A percentile compares a stretch with the other conserved stretches of the same genome.
These are phyloP conservation scores for Jaltomata sinuosa DNA, from an alignment of 257 asterid species.

Conservation along the genomic window DNA sequence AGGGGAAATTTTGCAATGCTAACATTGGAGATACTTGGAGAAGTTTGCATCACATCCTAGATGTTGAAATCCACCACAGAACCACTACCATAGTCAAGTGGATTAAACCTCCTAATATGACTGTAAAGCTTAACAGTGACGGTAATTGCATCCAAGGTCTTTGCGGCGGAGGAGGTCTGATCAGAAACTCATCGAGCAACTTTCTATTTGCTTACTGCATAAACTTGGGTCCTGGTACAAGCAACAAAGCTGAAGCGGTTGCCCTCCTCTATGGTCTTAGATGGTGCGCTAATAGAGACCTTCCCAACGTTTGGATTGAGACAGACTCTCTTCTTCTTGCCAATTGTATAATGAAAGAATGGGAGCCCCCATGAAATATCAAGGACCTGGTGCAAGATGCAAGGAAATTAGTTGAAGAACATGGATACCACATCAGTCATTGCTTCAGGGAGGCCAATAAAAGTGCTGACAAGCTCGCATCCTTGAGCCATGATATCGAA, in stretches of 20 bases:
- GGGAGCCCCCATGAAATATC: neutral
- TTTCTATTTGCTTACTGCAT: neutral
- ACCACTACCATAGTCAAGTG: neutral
- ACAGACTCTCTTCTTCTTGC: neutral
- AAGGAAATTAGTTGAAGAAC: neutral
- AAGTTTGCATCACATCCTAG: neutral
- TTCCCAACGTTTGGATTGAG: too few relatives aligned
- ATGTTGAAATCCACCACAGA: neutral
- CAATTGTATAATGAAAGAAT: neutral
- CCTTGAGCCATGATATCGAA: neutral
- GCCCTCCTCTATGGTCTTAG: neutral
- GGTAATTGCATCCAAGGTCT: neutral
- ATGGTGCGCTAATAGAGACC: neutral
- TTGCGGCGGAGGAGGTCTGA: neutral
- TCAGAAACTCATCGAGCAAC: neutral
- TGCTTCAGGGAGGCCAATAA: neutral
- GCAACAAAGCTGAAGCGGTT: neutral
- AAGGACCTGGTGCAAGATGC: neutral
- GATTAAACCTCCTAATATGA: neutral
- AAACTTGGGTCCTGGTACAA: neutral
- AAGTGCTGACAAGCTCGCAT: neutral
- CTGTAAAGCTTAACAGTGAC: neutral
- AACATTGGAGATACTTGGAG: neutral
- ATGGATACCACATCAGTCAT: neutral
- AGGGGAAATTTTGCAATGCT: neutral